Percentiles rank a stretch among this genome's conserved stretches.
These are phyloP conservation scores for Lactuca saligna DNA, from an alignment of 129 eudicot genomes.

Conservation along the genomic window DNA sequence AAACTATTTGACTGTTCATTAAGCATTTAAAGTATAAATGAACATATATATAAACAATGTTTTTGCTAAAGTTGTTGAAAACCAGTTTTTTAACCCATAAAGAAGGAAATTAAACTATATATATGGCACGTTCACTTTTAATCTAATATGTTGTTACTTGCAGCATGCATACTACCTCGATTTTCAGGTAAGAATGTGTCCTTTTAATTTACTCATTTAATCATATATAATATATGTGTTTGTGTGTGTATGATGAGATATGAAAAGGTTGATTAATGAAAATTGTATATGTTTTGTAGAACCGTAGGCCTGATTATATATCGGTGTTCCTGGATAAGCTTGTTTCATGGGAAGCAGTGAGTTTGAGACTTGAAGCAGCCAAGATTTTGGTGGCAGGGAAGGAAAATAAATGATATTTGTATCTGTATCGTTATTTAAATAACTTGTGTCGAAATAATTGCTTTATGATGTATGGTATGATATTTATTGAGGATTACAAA, in stretches of 20 bases:
- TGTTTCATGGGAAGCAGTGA: conserved; percentile 86
- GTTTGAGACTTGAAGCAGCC: conserved; percentile 76
- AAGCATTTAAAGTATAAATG: too few relatives aligned
- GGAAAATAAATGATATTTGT: conserved; percentile 39
- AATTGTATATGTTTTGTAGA: conserved; percentile 25
- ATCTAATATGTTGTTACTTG: conserved; percentile 5
- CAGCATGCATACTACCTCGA: conserved; percentile 98
- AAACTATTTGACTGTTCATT: too few relatives aligned
- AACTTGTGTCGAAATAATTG: not conserved
- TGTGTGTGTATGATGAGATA: too few relatives aligned
- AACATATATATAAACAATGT: too few relatives aligned
- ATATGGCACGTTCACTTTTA: conserved; percentile 3
- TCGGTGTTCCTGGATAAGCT: conserved; percentile 71
- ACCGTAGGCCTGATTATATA: conserved; percentile 77
- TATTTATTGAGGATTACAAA: too few relatives aligned
- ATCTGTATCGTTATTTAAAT: not conserved
- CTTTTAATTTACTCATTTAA: too few relatives aligned
- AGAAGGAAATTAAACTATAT: not conserved
- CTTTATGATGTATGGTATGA: too few relatives aligned
- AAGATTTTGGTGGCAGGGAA: conserved; percentile 56
- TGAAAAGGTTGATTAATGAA: too few relatives aligned
- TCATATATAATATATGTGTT: too few relatives aligned
- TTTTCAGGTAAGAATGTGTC: conserved; percentile 41
- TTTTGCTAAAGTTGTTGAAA: too few relatives aligned
- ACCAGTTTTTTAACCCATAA: too few relatives aligned